Percentiles rank a stretch among this genome's conserved stretches.
Conservation (phyloP, 179 eudicot genomes). For the Spinacia oleracea region DNA sequence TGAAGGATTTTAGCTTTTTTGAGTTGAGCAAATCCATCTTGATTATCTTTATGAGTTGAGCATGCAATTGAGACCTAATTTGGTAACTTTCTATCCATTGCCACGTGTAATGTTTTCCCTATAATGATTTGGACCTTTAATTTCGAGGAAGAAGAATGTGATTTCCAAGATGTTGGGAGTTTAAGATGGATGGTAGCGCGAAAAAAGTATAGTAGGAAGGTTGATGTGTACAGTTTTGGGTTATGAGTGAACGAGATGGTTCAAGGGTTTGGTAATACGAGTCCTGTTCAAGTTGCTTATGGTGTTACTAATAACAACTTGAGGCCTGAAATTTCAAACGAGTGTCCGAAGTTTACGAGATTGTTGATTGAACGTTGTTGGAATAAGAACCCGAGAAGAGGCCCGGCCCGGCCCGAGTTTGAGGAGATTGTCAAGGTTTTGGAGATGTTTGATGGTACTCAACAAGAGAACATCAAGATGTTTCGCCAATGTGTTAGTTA, state of each 20-base stretch:
- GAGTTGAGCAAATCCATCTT: neutral
- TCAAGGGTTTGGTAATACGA: slow-evolving; percentile 59
- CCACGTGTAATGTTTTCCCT: too few relatives aligned
- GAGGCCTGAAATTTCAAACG: slow-evolving; percentile 18
- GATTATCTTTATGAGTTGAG: neutral
- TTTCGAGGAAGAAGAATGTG: slow-evolving; percentile 47
- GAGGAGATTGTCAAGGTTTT: slow-evolving; percentile 22
- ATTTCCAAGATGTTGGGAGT: slow-evolving; percentile 60
- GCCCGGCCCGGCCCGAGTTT: slow-evolving; percentile 32
- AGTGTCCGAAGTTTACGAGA: slow-evolving; percentile 17
- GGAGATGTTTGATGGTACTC: slow-evolving; percentile 32
- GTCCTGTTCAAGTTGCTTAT: slow-evolving; percentile 66
- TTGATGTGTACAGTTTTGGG: slow-evolving; percentile 78
- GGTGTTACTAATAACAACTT: slow-evolving; percentile 60
- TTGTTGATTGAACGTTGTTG: slow-evolving; percentile 25
- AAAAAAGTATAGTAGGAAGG: slow-evolving; percentile 51
- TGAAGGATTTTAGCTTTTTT: slow-evolving; percentile 15
- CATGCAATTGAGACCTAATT: neutral
- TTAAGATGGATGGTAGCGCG: slow-evolving; percentile 85
- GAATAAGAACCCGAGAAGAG: slow-evolving; percentile 10
- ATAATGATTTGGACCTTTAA: too few relatives aligned
- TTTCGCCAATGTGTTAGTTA: neutral
- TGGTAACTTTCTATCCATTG: too few relatives aligned
- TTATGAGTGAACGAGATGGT: slow-evolving; percentile 66
- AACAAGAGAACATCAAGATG: neutral